Conservation (phyloP, 2,329 filamentous ascomycete species). For the Penicillium sp. region DNA sequence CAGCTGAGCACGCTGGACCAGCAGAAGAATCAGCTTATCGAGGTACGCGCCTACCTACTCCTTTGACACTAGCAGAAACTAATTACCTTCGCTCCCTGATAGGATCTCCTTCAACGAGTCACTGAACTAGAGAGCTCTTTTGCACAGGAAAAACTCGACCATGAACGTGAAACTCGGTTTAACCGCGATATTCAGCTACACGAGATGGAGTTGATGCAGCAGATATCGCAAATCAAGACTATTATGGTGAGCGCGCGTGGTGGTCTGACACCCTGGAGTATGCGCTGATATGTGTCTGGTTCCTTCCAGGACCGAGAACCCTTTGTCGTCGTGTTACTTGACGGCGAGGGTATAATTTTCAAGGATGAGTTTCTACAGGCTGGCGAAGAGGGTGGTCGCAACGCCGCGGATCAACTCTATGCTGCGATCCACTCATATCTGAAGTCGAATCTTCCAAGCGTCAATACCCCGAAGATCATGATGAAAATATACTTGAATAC, state of each 20-base stretch:
- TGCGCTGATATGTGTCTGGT: conserved; percentile 11
- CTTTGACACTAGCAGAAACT: conserved; percentile 15
- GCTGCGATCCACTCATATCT: conserved; percentile 48
- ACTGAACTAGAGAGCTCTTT: conserved; percentile 47
- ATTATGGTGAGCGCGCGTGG: conserved; percentile 44
- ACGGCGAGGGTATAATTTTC: conserved; percentile 60
- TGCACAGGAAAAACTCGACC: conserved; percentile 47
- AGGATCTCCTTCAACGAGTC: conserved; percentile 51
- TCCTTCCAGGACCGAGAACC: conserved; percentile 52
- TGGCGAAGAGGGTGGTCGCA: conserved; percentile 55
- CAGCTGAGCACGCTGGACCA: conserved; percentile 47
- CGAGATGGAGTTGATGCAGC: conserved; percentile 50
- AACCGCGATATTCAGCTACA: conserved; percentile 51
- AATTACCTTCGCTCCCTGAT: conserved; percentile 15
- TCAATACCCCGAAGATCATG: conserved; percentile 52
- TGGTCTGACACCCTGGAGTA: conserved; percentile 2
- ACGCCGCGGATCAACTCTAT: conserved; percentile 54
- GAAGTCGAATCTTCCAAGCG: conserved; percentile 40
- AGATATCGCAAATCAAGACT: conserved; percentile 46
- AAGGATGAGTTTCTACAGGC: conserved; percentile 51
- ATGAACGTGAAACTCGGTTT: conserved; percentile 50
- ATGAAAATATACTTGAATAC: conserved; percentile 58
- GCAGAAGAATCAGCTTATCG: conserved; percentile 51
- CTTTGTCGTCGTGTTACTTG: conserved; percentile 57
- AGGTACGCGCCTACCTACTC: conserved; percentile 36